phyloP scores from a whole-genome alignment of 2,329 filamentous ascomycete species.

The Amesomyces nigricolor region DNA sequence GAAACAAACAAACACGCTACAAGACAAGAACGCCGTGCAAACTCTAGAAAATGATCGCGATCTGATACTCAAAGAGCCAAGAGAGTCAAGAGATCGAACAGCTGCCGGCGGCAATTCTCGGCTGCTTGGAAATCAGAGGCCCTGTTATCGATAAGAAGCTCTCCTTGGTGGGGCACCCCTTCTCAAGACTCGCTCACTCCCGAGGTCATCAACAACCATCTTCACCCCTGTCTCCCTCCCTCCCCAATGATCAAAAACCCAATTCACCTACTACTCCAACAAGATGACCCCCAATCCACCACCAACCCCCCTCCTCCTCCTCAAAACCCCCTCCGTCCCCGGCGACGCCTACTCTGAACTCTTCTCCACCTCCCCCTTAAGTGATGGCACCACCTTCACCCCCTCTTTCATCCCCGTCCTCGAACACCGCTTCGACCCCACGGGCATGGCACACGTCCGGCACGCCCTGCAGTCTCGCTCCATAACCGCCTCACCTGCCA shows the following conservation, averaged over 20 bases:
- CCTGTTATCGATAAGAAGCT: no score
- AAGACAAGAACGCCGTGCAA: constrained; percentile 2
- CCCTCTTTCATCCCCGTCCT: constrained; percentile 73
- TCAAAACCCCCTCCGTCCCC: constrained; percentile 72
- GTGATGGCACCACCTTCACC: constrained; percentile 43
- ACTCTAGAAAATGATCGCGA: neutral
- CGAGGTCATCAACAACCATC: no score
- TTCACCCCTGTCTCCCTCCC: no score
- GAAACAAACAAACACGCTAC: neutral
- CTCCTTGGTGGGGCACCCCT: neutral
- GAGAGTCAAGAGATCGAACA: neutral
- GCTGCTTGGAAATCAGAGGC: no score
- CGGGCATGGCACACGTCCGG: constrained; percentile 50
- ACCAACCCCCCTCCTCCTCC: constrained; percentile 57
- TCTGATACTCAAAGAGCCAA: neutral
- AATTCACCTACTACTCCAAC: neutral
- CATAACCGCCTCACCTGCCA: constrained; percentile 35
- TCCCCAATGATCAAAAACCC: no score
- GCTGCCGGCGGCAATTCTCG: no score
- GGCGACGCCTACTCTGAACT: constrained; percentile 67
- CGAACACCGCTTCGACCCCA: constrained; percentile 60
- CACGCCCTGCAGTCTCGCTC: constrained; percentile 41
- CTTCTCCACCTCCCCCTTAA: constrained; percentile 43
- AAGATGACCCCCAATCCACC: constrained; percentile 7
- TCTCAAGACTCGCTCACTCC: neutral